Evolutionary conservation across 129 eudicot genomes (phyloP).

Genomic region (Lactuca saligna): DNA sequence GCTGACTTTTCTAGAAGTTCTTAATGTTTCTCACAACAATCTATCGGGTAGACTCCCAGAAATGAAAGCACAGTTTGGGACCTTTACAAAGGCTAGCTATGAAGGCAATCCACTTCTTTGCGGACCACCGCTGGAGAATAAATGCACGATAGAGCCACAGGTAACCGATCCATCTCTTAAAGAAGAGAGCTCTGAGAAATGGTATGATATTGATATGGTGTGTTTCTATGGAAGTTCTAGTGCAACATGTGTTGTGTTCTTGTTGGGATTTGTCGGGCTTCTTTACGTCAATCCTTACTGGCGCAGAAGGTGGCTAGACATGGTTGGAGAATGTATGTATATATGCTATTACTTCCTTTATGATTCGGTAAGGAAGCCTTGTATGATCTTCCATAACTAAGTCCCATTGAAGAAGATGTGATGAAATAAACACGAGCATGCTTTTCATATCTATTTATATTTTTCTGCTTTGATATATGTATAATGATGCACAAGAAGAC

Average conservation of each 20-base stretch:
- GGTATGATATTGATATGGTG: background rate
- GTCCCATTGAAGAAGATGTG: too few species aligned
- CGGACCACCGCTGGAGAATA: background rate
- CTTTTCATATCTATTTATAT: too few species aligned
- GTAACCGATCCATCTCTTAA: background rate
- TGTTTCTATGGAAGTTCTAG: background rate
- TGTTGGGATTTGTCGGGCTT: background rate
- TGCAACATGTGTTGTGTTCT: background rate
- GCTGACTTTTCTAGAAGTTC: background rate
- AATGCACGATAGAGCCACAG: background rate
- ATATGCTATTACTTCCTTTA: background rate
- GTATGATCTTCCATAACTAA: too few species aligned
- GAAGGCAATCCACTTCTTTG: background rate
- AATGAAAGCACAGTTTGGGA: background rate
- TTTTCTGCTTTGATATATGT: too few species aligned
- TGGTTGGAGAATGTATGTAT: background rate
- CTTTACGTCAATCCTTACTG: conserved; percentile 11
- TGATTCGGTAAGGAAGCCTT: background rate
- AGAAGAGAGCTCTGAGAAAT: background rate
- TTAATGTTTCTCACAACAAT: conserved; percentile 11
- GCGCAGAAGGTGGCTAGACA: conserved; percentile 5
- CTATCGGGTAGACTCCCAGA: background rate
- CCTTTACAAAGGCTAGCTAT: background rate
- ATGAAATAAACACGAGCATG: too few species aligned
- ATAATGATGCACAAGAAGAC: too few species aligned